Base-by-base conservation (phyloP, 1,284 basidiomycete genomes). In the Cronartium ribicola region DNA sequence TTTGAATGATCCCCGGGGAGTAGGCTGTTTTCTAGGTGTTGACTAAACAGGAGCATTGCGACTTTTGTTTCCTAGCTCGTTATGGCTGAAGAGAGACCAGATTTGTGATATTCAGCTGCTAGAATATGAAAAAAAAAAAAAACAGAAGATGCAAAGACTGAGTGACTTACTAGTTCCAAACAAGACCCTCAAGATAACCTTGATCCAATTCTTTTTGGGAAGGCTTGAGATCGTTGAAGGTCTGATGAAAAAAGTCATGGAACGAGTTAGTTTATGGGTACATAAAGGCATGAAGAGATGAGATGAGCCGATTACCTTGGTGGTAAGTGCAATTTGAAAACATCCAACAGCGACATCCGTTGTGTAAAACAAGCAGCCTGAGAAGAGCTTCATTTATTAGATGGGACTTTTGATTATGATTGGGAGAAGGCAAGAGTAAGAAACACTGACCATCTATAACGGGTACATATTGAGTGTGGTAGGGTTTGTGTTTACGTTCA, bases 251-350 rank as follows among this genome's bases (percentile, higher is more conserved):
- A 29, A 1, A 29, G 29, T 29, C 29, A 29, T 29, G 29, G 1
- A 46, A 46, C n/a, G 1, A n/a, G 44, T 46, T 46, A 46, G 44
- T 46, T 46, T n/a, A 11, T 11, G 10, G 44, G n/a, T 11, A 11
- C n/a, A 46, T 1, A 46, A 11, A 46, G n/a, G 11, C 44, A 46
- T 1, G 29, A 29, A 46, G n/a, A 46, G 44, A 46, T n/a, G 57
- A 13, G 29, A 13, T 11, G 57, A 36, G 11, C 10, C 14, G 11
- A 10, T 36, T 60, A 60, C 57, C 4, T 60, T 60, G 10, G 14
- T 22, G 2, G 57, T 60, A 11, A 60, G 10, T 20, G 57, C 57
- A 22, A 60, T 60, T 60, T 60, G 57, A 60, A 60, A 60, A 36
- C 57, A 60, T 17, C 57, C 57, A 3, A 22, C 20, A 22, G 10